Evolutionary conservation across 257 asterid species (phyloP), one percentile per base, ranked within the genome.

Genomic region (Solanum arcanum): DNA sequence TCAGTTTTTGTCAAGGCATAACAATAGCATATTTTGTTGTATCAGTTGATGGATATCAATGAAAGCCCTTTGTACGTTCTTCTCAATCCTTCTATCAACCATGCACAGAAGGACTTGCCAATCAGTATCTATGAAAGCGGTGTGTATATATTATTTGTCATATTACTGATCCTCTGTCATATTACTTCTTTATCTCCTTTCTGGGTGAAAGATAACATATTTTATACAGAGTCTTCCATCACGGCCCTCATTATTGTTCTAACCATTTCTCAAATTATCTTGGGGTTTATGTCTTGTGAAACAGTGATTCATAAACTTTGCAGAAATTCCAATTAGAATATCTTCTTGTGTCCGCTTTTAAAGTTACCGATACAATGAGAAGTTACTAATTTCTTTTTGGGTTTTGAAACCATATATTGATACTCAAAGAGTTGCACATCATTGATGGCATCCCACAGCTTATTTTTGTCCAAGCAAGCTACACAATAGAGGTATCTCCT

Each of bases 401-500:
- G 80, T 35, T 75, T 75, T 75, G 83, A 8, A 87, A 86, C 86
- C 87, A 56, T 84, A 89, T 81, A 47, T 89, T 60, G 88, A 87
- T 87, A 88, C 88, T 88, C 23, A 7, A 89, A 96, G 99, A 97
- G 93, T 68, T 97, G 91, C 99, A 97, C 33, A 94, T 97, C 86
- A 94, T 97, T 87, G 99, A 95, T 92, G 96, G 98, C 88, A 90
- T 89, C 89, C 99, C 99, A 31, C 99, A 97, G 88, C 98, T 95
- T 86, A 95, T 97, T 87, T 97, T 97, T 90, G 98, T 93, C 83
- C 98, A 81, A 81, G 94, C 99, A 77, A 94, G 96, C 94, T 95
- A 97, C 92, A 94, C 96, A 47, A 97, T 95, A 52, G 99, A 97
- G 98, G 99, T 97, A 86, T 82, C 90, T 85, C 66, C 88, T 84